Conservation (phyloP, 1,284 basidiomycete species). For the Clitocybe nebularis region DNA sequence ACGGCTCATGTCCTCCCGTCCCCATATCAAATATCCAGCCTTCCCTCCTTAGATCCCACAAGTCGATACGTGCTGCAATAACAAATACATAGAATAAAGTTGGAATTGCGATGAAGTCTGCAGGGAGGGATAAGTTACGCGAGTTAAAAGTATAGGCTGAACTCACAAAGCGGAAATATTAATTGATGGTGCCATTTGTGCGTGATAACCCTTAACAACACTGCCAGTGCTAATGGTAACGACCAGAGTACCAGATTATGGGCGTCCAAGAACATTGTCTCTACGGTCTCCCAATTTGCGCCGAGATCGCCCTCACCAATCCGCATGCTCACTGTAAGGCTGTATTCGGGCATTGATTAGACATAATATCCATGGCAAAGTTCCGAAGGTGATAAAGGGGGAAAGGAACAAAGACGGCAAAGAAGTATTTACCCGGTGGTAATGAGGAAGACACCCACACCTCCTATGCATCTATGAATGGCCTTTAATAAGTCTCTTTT, state of each 20-base stretch:
- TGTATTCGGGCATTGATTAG: conserved; percentile 23
- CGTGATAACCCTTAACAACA: conserved; percentile 80
- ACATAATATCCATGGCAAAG: too few species aligned
- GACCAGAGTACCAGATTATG: conserved; percentile 73
- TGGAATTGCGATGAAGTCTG: conserved; percentile 86
- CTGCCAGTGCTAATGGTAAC: conserved; percentile 74
- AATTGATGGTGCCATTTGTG: conserved; percentile 83
- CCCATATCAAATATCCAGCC: conserved; percentile 92
- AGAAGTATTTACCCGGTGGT: conserved; percentile 66
- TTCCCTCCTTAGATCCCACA: conserved; percentile 54
- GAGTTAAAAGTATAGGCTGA: background rate
- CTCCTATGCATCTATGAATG: conserved; percentile 79
- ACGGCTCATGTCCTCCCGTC: conserved; percentile 53
- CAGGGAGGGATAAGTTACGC: background rate
- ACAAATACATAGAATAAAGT: conserved; percentile 82
- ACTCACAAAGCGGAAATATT: conserved; percentile 85
- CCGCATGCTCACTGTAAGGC: conserved; percentile 80
- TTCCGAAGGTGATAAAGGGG: too few species aligned
- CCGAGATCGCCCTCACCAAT: conserved; percentile 81
- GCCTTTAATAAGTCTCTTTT: too few species aligned
- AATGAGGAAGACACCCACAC: conserved; percentile 91
- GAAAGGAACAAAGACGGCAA: background rate
- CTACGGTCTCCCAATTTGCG: conserved; percentile 63
- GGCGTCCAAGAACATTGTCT: conserved; percentile 54
- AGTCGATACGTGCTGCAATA: conserved; percentile 57